These are phyloP conservation scores for Cydonia oblonga DNA, from an alignment of 331 rosid genomes.

Conservation along the genomic window DNA sequence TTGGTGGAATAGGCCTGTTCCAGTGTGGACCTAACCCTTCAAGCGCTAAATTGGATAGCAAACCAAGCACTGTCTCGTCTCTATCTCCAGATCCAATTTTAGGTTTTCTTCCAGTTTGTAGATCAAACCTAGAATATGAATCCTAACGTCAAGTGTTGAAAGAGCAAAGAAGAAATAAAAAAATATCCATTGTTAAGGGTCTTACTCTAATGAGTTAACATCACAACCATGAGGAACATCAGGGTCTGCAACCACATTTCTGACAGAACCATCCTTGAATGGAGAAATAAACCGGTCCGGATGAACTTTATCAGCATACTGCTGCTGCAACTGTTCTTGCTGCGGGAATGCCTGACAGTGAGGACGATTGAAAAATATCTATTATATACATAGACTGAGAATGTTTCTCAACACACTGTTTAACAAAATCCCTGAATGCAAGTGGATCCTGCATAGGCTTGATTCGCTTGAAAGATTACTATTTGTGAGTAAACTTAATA, in stretches of 20 bases:
- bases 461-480: background rate
- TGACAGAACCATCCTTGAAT: constrained; percentile 41
- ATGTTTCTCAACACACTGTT: background rate
- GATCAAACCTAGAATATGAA: constrained; percentile 54
- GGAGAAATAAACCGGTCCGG: constrained; percentile 41
- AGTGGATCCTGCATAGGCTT: background rate
- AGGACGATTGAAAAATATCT: background rate
- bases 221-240: constrained; percentile 62
- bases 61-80: constrained; percentile 63
- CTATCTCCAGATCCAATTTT: constrained; percentile 79
- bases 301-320: constrained; percentile 46
- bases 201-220: constrained; percentile 70
- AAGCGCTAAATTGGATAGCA: constrained; percentile 57
- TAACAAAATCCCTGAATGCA: background rate
- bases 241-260: constrained; percentile 70
- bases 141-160: constrained; percentile 8
- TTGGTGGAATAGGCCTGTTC: constrained; percentile 89
- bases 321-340: constrained; percentile 68
- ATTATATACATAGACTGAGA: background rate
- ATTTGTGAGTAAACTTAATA: background rate
- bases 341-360: constrained; percentile 53
- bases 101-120: constrained; percentile 54
- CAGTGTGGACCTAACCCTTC: constrained; percentile 82
- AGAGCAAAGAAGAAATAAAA: background rate
- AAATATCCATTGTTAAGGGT: background rate